Base-by-base conservation (phyloP, 306 rosid species). In the Cicer arietinum region DNA sequence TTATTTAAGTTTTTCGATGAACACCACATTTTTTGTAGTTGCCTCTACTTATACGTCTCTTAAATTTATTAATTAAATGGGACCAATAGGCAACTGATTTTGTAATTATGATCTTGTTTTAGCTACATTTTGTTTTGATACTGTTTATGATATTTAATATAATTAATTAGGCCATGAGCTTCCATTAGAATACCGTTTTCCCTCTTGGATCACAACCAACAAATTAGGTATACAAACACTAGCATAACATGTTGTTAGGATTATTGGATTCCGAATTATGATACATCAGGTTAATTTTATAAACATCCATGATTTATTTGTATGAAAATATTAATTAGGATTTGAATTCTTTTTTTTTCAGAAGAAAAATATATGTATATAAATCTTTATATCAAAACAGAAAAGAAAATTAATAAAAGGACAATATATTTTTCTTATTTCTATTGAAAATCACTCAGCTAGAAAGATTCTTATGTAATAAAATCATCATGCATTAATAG, bases 71-170 rank as follows among this genome's bases (percentile, higher is more conserved):
- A 69, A 80, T 75, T 64, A 41, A 13, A 68, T 67, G 77, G 80
- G 76, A 74, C 84, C 76, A 40, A 78, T 42, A 30, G 53, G 17
- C 18, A n/a, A 40, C 53, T 73, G 56, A 68, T 67, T 72, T 79
- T 67, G 50, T 74, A 67, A 50, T 48, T 67, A 74, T 40, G 42
- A 44, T 11, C 20, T 1, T 8, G 13, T 46, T 44, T 73, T 80
- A 7, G 67, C 73, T 72, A 63, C 59, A 63, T 50, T 25, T 16
- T 51, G 18, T 44, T 44, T 6, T 43, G 25, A 56, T 10, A 30
- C 9, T 45, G 39, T 8, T 20, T 13, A 20, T 64, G 47, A 60
- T 45, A 67, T 39, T 57, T 65, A 68, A 62, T 47, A 51, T 8
- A 37, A 66, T 67, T 80, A 66, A 74, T 67, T 57, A 80, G 57